Evolutionary conservation across 306 rosid genomes (phyloP).

Genomic region (Dalbergia cultrata): DNA sequence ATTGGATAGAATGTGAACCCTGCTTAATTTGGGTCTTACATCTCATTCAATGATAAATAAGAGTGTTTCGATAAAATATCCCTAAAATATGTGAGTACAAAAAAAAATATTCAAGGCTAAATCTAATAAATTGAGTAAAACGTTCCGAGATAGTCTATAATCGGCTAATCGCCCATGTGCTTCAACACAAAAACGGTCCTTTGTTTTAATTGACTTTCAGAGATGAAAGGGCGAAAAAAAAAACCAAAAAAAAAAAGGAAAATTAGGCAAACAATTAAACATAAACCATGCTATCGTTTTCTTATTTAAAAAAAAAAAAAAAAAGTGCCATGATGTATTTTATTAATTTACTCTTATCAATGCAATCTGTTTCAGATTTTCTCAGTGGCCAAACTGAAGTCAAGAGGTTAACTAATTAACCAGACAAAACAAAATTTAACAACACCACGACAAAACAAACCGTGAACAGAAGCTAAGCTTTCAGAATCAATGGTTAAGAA

Average conservation of each 20-base stretch:
- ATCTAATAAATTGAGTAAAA: background rate
- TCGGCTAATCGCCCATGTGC: no score
- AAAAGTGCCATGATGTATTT: background rate
- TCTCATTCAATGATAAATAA: no score
- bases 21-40: no score
- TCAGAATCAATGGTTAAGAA: background rate
- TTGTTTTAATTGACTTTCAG: background rate
- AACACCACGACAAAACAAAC: background rate
- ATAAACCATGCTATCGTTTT: background rate
- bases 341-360: background rate
- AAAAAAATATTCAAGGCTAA: background rate
- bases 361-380: background rate
- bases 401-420: background rate
- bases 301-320: background rate
- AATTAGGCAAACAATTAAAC: background rate
- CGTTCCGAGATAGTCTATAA: background rate
- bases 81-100: no score
- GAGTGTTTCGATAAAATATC: no score
- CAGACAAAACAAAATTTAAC: background rate
- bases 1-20: no score
- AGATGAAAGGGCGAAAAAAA: background rate
- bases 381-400: conserved; percentile 28
- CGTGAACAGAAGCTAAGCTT: background rate
- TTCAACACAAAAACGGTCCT: background rate
- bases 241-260: background rate